Base-by-base conservation (phyloP, 2,329 filamentous ascomycete species). In the Neofusicoccum kwambonambiense region DNA sequence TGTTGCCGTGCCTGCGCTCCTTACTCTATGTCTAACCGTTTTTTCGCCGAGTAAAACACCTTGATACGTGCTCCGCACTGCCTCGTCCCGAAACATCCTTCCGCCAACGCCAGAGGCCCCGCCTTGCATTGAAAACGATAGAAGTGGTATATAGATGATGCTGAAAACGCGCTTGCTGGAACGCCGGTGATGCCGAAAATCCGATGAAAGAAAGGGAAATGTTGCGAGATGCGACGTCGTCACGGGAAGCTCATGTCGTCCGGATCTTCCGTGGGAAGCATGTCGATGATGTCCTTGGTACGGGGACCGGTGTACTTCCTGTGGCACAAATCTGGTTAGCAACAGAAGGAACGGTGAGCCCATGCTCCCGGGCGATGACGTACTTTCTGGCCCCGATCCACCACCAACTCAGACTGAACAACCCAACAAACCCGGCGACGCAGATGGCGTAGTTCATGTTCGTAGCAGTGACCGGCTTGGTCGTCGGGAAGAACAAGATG, bases 231-330 rank as follows among this genome's bases (percentile, higher is more conserved):
- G 37, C 4, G 19, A 17, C 2, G 57, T 31, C 19, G 19, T 35
- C 34, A 63, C 27, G 49, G 39, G 13, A 39, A 63, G 61, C n/a
- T 47, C 27, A 77, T 72, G 19, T 74, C 75, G 42, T 78, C 76
- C n/a, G 76, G 75, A 44, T 79, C 78, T 52, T 80, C 77, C 0
- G 75, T 74, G 19, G 79, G 76, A 64, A 81, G 71, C 65, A 76
- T 70, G 42, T 78, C 74, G 65, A 82, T 77, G 8, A 82, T 79
- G 57, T 87, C 84, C 62, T 81, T 84, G 4, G 86, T 87, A 41
- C 83, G 81, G 19, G 86, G 86, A 0, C 86, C 86, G 4, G 79
- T 86, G 70, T 88, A 88, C 68, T 81, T 84, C 65, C 83, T 85
- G 62, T 62, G 31, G n/a, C 34, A 19, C n/a, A 41, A 42, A 51